phyloP scores from a whole-genome alignment of 176 grass and related monocot species.

The Oryza glumipatula region DNA sequence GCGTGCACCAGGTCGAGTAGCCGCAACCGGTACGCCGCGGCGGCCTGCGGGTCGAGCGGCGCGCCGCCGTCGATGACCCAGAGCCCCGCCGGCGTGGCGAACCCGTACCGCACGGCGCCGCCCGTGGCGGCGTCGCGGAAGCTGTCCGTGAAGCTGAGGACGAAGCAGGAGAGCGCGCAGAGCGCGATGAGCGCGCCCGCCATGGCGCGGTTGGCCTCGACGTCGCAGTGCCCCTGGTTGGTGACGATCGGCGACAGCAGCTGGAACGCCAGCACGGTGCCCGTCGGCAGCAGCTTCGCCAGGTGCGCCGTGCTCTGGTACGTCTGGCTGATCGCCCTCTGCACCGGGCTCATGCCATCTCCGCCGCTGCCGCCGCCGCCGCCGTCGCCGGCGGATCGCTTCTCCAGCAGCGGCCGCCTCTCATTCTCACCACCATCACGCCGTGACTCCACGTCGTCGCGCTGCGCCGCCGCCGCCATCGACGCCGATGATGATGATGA shows the following conservation, averaged over 20 bases:
- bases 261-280: slow-evolving; percentile 86
- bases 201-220: slow-evolving; percentile 50
- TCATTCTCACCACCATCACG: background rate
- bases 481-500: background rate
- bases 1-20: slow-evolving; percentile 78
- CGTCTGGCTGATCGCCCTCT: slow-evolving; percentile 70
- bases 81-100: slow-evolving; percentile 62
- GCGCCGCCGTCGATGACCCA: slow-evolving; percentile 78
- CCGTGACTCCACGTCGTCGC: slow-evolving; percentile 33
- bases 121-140: slow-evolving; percentile 54
- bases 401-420: slow-evolving; percentile 57
- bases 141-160: slow-evolving; percentile 88
- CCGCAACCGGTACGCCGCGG: slow-evolving; percentile 37
- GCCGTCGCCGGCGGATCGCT: background rate
- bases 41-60: slow-evolving; percentile 44
- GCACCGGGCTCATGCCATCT: slow-evolving; percentile 45
- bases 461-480: background rate
- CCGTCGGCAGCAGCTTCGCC: slow-evolving; percentile 75
- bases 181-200: slow-evolving; percentile 54
- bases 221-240: slow-evolving; percentile 55
- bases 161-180: slow-evolving; percentile 82
- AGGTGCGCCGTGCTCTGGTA: slow-evolving; percentile 86
- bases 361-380: background rate
- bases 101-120: slow-evolving; percentile 64
- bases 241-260: slow-evolving; percentile 68